Percentiles rank a stretch among this genome's conserved stretches.
Conservation (phyloP, 1,139 yeast species). For the Kodamaea derodonti region DNA sequence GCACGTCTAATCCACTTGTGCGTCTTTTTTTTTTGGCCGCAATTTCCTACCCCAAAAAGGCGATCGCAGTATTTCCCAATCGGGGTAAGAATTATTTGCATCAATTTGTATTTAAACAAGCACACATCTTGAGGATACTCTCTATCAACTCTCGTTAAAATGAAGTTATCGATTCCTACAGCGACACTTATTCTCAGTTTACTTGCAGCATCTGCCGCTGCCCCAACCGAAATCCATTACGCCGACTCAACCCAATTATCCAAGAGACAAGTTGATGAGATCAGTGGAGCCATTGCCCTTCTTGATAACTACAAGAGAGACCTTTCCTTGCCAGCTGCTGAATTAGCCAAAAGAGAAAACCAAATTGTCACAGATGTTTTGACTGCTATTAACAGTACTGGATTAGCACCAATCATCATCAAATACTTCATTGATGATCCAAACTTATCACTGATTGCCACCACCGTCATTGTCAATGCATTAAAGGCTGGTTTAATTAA, state of each 20-base stretch:
- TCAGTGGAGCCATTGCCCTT: slow-evolving; percentile 26
- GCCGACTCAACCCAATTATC: slow-evolving; percentile 19
- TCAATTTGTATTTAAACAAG: background rate
- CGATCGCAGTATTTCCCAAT: background rate
- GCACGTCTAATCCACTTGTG: too few relatives aligned
- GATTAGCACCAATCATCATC: slow-evolving; percentile 37
- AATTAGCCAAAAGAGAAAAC: slow-evolving; percentile 35
- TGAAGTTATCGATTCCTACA: slow-evolving; percentile 31
- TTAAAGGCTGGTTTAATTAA: slow-evolving; percentile 35
- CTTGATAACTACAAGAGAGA: slow-evolving; percentile 34
- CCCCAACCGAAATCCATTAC: slow-evolving; percentile 21
- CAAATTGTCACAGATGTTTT: slow-evolving; percentile 43
- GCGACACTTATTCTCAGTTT: slow-evolving; percentile 33
- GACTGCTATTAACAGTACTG: slow-evolving; percentile 35
- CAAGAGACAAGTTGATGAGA: slow-evolving; percentile 28
- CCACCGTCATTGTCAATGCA: slow-evolving; percentile 25
- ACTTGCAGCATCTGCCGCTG: slow-evolving; percentile 30
- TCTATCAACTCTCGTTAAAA: slow-evolving; percentile 8
- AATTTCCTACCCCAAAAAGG: background rate
- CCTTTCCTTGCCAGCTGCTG: slow-evolving; percentile 16
- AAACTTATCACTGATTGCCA: slow-evolving; percentile 28
- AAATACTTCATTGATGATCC: slow-evolving; percentile 32
- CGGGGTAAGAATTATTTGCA: background rate
- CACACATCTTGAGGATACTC: background rate
- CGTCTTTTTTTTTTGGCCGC: too few relatives aligned